Evolutionary conservation across 2,329 filamentous ascomycete genomes (phyloP).

Genomic region (Fusarium austroafricanum): DNA sequence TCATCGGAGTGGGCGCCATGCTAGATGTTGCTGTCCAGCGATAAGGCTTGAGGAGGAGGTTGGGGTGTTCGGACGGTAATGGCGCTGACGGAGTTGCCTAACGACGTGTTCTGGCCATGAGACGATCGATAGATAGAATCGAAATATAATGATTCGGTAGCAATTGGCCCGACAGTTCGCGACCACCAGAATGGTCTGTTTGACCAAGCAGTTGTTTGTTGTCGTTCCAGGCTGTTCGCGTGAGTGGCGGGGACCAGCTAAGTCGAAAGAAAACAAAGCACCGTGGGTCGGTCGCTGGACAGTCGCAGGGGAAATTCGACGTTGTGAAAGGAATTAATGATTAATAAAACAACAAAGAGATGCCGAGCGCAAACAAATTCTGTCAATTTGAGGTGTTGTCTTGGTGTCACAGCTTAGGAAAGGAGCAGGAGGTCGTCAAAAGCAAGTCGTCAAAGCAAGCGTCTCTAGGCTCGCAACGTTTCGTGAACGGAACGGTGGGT

Average conservation of each 20-base stretch:
- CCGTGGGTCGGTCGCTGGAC: conserved; percentile 35
- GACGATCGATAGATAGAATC: conserved; percentile 19
- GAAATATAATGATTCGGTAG: conserved; percentile 12
- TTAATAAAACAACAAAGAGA: conserved; percentile 31
- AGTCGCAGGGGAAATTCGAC: conserved; percentile 34
- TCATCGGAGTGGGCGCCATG: conserved; percentile 66
- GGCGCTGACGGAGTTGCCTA: conserved; percentile 37
- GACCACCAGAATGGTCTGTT: conserved; percentile 13
- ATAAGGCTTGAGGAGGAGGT: conserved; percentile 19
- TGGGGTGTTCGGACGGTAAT: conserved; percentile 20
- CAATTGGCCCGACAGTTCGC: conserved; percentile 8
- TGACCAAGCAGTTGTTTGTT: conserved; percentile 30
- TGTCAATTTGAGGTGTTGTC: conserved; percentile 4
- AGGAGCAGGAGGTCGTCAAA: conserved; percentile 26
- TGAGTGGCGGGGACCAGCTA: conserved; percentile 39
- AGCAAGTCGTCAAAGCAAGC: conserved; percentile 35
- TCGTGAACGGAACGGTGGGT: conserved; percentile 44
- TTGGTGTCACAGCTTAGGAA: conserved; percentile 8
- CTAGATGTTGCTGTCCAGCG: conserved; percentile 43
- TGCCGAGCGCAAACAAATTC: neutral
- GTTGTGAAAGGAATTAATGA: conserved; percentile 37
- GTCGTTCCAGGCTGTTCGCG: conserved; percentile 39
- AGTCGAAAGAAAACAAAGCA: conserved; percentile 47
- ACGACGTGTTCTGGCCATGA: conserved; percentile 47
- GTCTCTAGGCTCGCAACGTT: conserved; percentile 34